phyloP scores from a whole-genome alignment of 192 early-diverging fungal genomes.

The Pilobolus umbonatus region DNA sequence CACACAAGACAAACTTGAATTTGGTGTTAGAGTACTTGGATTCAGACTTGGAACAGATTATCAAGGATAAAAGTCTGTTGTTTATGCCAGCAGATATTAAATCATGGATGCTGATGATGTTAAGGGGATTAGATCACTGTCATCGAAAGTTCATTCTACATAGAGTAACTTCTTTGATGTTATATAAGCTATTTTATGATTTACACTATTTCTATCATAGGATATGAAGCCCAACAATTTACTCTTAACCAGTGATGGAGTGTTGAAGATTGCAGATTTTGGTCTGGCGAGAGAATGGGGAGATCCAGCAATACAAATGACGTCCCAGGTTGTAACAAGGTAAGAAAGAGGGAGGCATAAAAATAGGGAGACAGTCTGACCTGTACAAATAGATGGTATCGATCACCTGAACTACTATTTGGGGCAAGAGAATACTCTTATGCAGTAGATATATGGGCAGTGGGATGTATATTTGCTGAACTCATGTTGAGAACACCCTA shows the following conservation, averaged over 20 bases:
- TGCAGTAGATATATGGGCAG: conserved; percentile 93
- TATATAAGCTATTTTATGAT: background rate
- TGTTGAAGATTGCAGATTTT: conserved; percentile 97
- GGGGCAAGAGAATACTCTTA: conserved; percentile 85
- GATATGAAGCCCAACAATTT: conserved; percentile 91
- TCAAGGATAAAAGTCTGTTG: conserved; percentile 86
- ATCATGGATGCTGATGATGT: conserved; percentile 96
- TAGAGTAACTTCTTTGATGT: conserved; percentile 53
- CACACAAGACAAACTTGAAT: conserved; percentile 86
- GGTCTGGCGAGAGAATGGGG: conserved; percentile 96
- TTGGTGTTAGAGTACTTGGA: conserved; percentile 94
- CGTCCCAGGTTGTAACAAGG: conserved; percentile 91
- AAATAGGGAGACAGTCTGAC: background rate
- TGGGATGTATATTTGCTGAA: conserved; percentile 98
- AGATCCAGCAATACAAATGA: conserved; percentile 75
- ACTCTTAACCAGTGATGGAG: conserved; percentile 75
- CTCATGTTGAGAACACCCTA: conserved; percentile 89
- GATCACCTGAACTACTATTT: conserved; percentile 90
- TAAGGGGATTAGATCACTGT: conserved; percentile 88
- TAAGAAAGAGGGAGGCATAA: no score
- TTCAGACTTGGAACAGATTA: conserved; percentile 92
- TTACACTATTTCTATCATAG: conserved; percentile 22
- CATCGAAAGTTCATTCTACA: conserved; percentile 90
- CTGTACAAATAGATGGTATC: conserved; percentile 91
- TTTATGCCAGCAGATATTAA: conserved; percentile 93